Evolutionary conservation across 306 rosid species (phyloP), one percentile per base, ranked within the genome.

Genomic region (Glycine soja): DNA sequence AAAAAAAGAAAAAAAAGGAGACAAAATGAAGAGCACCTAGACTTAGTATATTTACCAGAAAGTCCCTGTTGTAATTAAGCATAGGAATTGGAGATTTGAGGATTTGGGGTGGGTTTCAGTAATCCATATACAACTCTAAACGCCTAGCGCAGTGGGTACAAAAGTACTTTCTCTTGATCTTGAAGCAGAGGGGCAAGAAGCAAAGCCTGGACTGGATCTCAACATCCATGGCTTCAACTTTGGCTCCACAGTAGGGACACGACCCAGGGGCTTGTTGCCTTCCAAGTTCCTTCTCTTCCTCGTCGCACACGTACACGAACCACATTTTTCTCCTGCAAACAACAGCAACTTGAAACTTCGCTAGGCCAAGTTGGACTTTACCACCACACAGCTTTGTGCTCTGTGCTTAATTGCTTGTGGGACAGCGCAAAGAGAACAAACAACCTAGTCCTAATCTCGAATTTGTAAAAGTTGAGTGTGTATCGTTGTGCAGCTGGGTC

Each of bases 181-280:
- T 89, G 88, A 89, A 89, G 52, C 97, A 95, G 79, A 95, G 71
- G 16, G 97, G 96, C 16, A 93, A 85, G 52, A 89, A 89, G 46
- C 96, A 93, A 61, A 91, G 86, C 75, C 38, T 89, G 83, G 94
- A 84, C 70, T 84, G 85, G 15, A 84, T 82, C 80, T 95, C 98
- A 2, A 93, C 94, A 50, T 93, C 98, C 80, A 82, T 75, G 73
- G 90, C 96, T 75, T 88, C 85, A 52, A 95, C 99, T 74, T 95
- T 95, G 18, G 96, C 99, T 9, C 87, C 86, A 66, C 99, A 95
- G 85, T 82, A 59, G 74, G 99, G 99, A 48, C 99, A 95, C 0
- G 91, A 85, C 13, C 99, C 99, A 0, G 98, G 93, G 0, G 97
- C 99, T 83, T 88, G 80, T 71, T 93, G 97, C 74, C 87, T 82